Evolutionary conservation across 2,329 filamentous ascomycete genomes (phyloP), one percentile per base, ranked within the genome.

Genomic region (Nemania abortiva): DNA sequence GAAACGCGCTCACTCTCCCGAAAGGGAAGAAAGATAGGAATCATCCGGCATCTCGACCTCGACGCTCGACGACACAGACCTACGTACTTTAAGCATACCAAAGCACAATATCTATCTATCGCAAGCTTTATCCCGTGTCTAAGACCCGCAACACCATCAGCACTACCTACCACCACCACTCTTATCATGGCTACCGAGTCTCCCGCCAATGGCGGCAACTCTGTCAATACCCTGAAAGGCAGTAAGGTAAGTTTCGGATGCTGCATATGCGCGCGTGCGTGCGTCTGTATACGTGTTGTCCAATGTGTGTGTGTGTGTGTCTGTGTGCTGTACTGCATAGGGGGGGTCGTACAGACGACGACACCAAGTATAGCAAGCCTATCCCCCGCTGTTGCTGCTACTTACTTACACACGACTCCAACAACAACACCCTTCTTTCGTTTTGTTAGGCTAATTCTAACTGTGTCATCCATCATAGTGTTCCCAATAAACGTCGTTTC

Each of bases 191-290:
- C 84, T 74, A 79, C 78, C 72, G 75, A 79, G 66, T 75, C 76
- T 34, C 75, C 80, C 76, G 78, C 80, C 79, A 87, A 86, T 79
- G 85, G 85, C 78, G 85, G 84, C 77, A 81, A 75, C 74, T 81
- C 83, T 74, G 79, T 83, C 70, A 80, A 86, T 73, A 77, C 80
- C 73, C 80, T 86, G 76, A 87, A 86, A 79, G 81, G 79, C 76
- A 87, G 86, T 88, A 82, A 81, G 86, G 86, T 86, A 76, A 57
- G 27, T 49, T 34, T 54, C 29, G 49, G 47, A 50, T 52, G 20
- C 24, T 27, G 42, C 42, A 10, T 52, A 52, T 29, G 22, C 15
- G 10, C 27, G 49, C 49, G 49, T 52, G 49, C 20, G 49, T 52
- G 13, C 13, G 37, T 42, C 6, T 7, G 42, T 7, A 20, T 6